Percentiles rank a stretch among this genome's conserved stretches.
These are phyloP conservation scores for Aristolochia contorta DNA, from an alignment of 164 flowering plant species.

Conservation along the genomic window DNA sequence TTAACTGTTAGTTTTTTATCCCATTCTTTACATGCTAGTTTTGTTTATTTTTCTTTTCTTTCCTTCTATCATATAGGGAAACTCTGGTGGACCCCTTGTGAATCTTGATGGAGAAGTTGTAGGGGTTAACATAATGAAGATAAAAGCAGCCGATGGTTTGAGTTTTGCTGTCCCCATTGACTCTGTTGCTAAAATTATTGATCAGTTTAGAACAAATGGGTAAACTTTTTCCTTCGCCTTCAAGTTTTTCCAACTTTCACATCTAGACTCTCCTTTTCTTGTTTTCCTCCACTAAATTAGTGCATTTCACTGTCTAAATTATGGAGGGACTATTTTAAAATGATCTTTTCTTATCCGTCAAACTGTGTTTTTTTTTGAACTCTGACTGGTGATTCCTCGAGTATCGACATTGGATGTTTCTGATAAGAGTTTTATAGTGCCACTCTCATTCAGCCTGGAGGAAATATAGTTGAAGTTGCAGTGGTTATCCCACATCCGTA, in stretches of 20 bases:
- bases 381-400: not conserved
- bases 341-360: no score
- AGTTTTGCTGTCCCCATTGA: slow-evolving; percentile 84
- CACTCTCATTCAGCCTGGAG: no score
- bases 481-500: no score
- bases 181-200: slow-evolving; percentile 56
- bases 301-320: no score
- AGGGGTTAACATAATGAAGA: slow-evolving; percentile 80
- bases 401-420: not conserved
- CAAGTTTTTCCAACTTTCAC: not conserved
- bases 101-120: slow-evolving; percentile 90
- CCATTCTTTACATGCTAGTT: not conserved
- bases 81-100: slow-evolving; percentile 93
- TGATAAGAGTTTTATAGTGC: no score
- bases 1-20: not conserved
- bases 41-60: not conserved
- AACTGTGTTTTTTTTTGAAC: not conserved
- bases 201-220: slow-evolving; percentile 84
- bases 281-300: no score
- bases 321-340: no score
- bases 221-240: slow-evolving; percentile 17
- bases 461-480: no score
- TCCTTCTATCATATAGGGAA: slow-evolving; percentile 43
- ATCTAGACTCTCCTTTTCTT: no score
- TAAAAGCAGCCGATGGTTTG: slow-evolving; percentile 66